phyloP scores from a whole-genome alignment of 2,329 filamentous ascomycete species.

The Albifimbria verrucaria region DNA sequence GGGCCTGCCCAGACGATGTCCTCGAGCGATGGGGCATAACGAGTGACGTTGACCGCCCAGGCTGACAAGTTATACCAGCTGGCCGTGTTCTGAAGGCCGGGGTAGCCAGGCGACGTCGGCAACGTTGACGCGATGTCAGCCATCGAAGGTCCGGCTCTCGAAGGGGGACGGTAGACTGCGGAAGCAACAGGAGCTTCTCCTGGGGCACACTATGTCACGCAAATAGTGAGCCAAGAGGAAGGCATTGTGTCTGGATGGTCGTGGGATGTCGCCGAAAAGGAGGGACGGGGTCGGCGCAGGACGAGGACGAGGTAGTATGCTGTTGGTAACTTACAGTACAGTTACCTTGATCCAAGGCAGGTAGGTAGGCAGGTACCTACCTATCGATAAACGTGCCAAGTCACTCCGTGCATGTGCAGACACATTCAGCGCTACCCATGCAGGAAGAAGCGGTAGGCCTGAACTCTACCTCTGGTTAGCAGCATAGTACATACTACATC shows the following conservation, averaged over 20 bases:
- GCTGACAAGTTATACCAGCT: conserved; percentile 52
- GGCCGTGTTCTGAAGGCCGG: conserved; percentile 34
- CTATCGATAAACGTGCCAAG: no score
- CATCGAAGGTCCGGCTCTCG: conserved; percentile 14
- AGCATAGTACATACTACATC: no score
- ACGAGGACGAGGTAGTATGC: no score
- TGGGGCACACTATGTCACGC: neutral
- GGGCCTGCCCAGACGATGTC: conserved; percentile 69
- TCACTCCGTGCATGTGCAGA: no score
- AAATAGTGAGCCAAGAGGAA: neutral
- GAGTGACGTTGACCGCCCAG: conserved; percentile 58
- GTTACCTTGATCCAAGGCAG: no score
- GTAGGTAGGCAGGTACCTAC: no score
- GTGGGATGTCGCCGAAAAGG: no score
- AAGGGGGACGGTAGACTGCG: neutral
- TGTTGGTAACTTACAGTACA: no score
- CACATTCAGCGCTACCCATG: no score
- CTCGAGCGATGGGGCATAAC: conserved; percentile 61
- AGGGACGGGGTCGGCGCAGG: no score
- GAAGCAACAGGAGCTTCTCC: neutral
- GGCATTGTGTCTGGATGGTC: neutral
- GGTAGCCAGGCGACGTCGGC: conserved; percentile 7
- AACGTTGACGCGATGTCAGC: conserved; percentile 15
- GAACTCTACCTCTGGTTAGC: no score
- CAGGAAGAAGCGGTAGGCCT: no score